phyloP scores from a whole-genome alignment of 2,329 filamentous ascomycete genomes.

The Aspergillus persii region DNA sequence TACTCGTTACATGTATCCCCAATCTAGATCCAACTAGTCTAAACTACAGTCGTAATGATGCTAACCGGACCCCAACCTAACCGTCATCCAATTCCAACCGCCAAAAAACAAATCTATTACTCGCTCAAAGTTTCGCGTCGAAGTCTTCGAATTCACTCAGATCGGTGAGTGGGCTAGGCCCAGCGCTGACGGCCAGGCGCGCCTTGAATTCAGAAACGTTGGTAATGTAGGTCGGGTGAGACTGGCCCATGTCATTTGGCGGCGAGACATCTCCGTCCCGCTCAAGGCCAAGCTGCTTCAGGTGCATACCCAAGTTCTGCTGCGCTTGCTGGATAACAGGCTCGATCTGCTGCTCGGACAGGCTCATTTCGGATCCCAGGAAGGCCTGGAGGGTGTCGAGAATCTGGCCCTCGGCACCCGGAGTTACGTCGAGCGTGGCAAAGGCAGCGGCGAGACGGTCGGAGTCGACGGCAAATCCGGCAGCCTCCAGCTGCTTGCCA shows the following conservation, averaged over 20 bases:
- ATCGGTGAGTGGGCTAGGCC: slow-evolving; percentile 69
- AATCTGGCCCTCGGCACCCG: slow-evolving; percentile 50
- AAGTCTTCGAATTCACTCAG: slow-evolving; percentile 82
- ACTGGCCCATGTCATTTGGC: no score
- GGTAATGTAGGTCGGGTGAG: slow-evolving; percentile 60
- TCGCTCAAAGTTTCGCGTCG: slow-evolving; percentile 70
- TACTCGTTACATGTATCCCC: no score
- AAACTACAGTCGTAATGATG: not conserved
- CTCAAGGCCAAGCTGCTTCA: slow-evolving; percentile 47
- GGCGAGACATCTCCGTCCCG: no score
- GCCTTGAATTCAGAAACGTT: slow-evolving; percentile 82
- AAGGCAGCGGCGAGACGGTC: slow-evolving; percentile 46
- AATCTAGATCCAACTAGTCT: no score
- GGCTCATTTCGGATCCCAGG: slow-evolving; percentile 47
- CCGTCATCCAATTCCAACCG: not conserved
- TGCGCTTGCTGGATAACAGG: slow-evolving; percentile 51
- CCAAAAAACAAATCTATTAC: not conserved
- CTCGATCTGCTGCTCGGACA: slow-evolving; percentile 50
- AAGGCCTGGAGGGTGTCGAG: slow-evolving; percentile 52
- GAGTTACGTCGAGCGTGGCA: slow-evolving; percentile 45
- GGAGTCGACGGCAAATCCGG: slow-evolving; percentile 45
- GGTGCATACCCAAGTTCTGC: slow-evolving; percentile 46
- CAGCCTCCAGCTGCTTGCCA: slow-evolving; percentile 46
- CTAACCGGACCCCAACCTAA: not conserved
- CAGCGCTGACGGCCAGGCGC: slow-evolving; percentile 67